These are phyloP conservation scores for Vanrija sp. DNA, from an alignment of 1,284 basidiomycete species.

Conservation along the genomic window DNA sequence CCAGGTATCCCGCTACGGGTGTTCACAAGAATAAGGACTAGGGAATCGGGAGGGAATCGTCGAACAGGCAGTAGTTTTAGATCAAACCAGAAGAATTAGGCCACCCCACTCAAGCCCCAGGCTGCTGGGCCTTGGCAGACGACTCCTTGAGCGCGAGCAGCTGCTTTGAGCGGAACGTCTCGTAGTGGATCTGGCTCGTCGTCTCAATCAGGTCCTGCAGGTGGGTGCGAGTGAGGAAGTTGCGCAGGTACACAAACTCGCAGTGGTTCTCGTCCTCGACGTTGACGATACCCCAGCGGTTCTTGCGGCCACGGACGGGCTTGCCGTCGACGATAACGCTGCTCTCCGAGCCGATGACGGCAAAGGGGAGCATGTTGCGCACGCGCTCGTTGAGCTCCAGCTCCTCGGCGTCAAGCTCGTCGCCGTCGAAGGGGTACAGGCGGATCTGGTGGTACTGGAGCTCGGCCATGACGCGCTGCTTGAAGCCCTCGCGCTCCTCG, in stretches of 20 bases:
- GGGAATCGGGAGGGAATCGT: no score
- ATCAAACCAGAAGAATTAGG: not conserved
- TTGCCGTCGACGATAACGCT: slow-evolving; percentile 94
- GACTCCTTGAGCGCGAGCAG: slow-evolving; percentile 49
- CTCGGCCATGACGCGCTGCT: slow-evolving; percentile 92
- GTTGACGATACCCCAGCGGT: slow-evolving; percentile 96
- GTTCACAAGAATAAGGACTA: no score
- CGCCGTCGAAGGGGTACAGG: slow-evolving; percentile 93
- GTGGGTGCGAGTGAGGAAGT: slow-evolving; percentile 90
- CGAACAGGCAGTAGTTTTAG: not conserved
- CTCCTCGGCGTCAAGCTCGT: slow-evolving; percentile 86
- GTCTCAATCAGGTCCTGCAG: slow-evolving; percentile 98
- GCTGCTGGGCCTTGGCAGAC: slow-evolving; percentile 41
- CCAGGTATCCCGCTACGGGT: slow-evolving; percentile 4
- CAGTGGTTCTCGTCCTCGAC: slow-evolving; percentile 96
- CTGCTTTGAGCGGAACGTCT: slow-evolving; percentile 98
- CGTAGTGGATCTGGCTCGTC: slow-evolving; percentile 97
- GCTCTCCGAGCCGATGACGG: slow-evolving; percentile 91
- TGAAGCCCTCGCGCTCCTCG: slow-evolving; percentile 90
- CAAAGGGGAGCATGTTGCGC: slow-evolving; percentile 92
- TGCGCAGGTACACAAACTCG: slow-evolving; percentile 95
- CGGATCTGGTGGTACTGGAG: slow-evolving; percentile 89
- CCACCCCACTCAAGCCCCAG: not conserved
- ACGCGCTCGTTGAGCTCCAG: slow-evolving; percentile 85
- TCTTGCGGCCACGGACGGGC: slow-evolving; percentile 90